A percentile compares a stretch with the other conserved stretches of the same genome.
Conservation (phyloP, 495 filamentous ascomycete genomes). For the Xylaria sp. region DNA sequence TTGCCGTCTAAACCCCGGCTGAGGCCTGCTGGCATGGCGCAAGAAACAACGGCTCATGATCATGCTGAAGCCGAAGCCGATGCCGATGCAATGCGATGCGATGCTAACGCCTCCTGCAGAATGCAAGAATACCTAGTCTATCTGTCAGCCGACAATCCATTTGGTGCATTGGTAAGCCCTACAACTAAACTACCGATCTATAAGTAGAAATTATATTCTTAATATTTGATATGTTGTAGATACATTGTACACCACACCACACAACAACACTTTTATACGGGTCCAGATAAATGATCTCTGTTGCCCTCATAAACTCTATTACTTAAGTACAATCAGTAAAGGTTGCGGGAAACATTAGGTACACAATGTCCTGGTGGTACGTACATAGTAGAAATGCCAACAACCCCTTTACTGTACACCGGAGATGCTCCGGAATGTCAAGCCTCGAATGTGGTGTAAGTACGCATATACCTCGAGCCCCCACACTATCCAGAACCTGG, state of each 20-base stretch:
- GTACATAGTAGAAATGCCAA: background rate
- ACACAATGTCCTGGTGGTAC: too few species aligned
- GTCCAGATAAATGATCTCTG: too few species aligned
- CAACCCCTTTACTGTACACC: background rate
- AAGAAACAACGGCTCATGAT: background rate
- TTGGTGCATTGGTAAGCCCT: background rate
- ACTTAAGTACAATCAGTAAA: too few species aligned
- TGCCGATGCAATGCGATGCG: too few species aligned
- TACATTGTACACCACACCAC: background rate
- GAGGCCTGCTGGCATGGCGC: background rate
- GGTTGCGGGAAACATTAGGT: background rate
- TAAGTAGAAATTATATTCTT: too few species aligned
- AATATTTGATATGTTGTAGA: too few species aligned
- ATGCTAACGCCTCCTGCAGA: too few species aligned
- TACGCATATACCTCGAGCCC: background rate
- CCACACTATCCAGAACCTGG: constrained; percentile 15
- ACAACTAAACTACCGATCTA: too few species aligned
- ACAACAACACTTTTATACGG: background rate
- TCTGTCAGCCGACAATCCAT: background rate
- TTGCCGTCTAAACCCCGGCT: background rate
- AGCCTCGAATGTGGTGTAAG: constrained; percentile 4
- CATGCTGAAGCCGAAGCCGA: too few species aligned
- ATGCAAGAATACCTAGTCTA: too few species aligned
- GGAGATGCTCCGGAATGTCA: constrained; percentile 2
- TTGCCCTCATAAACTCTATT: background rate